Evolutionary conservation across 192 early-diverging fungal species (phyloP), one percentile per base, ranked within the genome.

Genomic region (Dissophora globulifera): DNA sequence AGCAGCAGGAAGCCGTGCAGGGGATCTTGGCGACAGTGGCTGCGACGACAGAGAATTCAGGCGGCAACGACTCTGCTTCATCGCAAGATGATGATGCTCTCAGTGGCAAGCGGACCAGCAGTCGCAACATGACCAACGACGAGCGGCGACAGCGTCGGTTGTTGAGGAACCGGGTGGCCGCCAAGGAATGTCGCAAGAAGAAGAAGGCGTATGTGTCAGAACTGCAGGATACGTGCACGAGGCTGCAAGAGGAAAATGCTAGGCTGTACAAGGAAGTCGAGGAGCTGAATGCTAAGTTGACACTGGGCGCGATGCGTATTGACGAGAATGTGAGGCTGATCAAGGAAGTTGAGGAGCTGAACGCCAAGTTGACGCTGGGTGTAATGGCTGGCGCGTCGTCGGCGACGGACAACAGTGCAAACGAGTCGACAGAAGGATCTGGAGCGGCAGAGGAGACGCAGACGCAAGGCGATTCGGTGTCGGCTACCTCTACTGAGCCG

Each of bases 131-230:
- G 58, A 88, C 90, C 1, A 82, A 87, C 17, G 91, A 93, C 19
- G 91, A 94, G 67, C 85, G 90, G 38, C 84, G 91, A 58, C 88
- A 90, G 48, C 87, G 93, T 25, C 82, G 93, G 8, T 67, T 94
- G 67, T 79, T 88, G 62, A 86, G 90, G 56, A 94, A 94, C 79
- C 80, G 93, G 8, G 79, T 93, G 19, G 93, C 93, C 0, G 93
- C 93, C 53, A 93, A 93, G 76, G 93, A 93, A 67, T 94, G 91
- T 50, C 87, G 93, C 8, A 90, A 90, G 57, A 94, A 94, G 71
- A 93, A 93, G 74, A 94, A 94, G 69, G 85, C 81, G n/a, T 92
- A 88, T 59, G 88, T 94, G 27, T 74, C 79, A 19, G 90, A 90
- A 35, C 82, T 94, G 50, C 90, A 93, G 52, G 82, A 88, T 41